Percentiles rank a stretch among this genome's conserved stretches.
These are phyloP conservation scores for Acorus calamus DNA, from an alignment of 106 monocot species.

Conservation along the genomic window DNA sequence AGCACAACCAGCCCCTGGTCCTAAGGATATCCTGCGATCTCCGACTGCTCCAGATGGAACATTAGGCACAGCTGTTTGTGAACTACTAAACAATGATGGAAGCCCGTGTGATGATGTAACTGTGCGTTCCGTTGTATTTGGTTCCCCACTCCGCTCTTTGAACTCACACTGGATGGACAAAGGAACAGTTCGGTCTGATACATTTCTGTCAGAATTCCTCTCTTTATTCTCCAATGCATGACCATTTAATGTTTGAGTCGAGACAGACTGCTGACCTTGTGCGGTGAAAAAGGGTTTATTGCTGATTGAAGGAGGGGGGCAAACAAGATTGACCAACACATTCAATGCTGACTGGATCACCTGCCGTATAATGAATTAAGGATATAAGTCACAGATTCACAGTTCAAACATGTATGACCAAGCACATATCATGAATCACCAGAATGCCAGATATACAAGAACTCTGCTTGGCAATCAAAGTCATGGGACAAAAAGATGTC, in stretches of 20 bases:
- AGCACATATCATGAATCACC: too few species aligned
- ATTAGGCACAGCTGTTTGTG: slow-evolving; percentile 12
- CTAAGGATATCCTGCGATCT: slow-evolving; percentile 84
- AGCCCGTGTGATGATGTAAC: slow-evolving; percentile 7
- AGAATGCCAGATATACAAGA: too few species aligned
- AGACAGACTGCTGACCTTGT: slow-evolving; percentile 45
- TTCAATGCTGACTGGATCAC: slow-evolving; percentile 76
- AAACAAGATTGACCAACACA: slow-evolving; percentile 86
- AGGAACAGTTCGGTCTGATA: slow-evolving; percentile 25
- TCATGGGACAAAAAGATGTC: too few species aligned
- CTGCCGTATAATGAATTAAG: slow-evolving; percentile 34
- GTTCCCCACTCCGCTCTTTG: slow-evolving; percentile 42
- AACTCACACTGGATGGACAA: slow-evolving; percentile 29
- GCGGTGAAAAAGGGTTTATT: slow-evolving; percentile 46
- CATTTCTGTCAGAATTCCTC: slow-evolving; percentile 36
- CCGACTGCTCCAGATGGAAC: slow-evolving; percentile 62
- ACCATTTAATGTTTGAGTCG: slow-evolving; percentile 22
- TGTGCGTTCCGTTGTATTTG: slow-evolving; percentile 22
- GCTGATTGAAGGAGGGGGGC: slow-evolving; percentile 94
- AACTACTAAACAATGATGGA: slow-evolving; percentile 10
- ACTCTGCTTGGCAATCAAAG: too few species aligned
- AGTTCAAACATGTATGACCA: too few species aligned
- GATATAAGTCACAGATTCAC: neutral
- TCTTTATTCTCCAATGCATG: slow-evolving; percentile 41
- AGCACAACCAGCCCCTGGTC: slow-evolving; percentile 83